Base-by-base conservation (phyloP, 352 stramenopile species). In the Sclerospora graminicola region DNA sequence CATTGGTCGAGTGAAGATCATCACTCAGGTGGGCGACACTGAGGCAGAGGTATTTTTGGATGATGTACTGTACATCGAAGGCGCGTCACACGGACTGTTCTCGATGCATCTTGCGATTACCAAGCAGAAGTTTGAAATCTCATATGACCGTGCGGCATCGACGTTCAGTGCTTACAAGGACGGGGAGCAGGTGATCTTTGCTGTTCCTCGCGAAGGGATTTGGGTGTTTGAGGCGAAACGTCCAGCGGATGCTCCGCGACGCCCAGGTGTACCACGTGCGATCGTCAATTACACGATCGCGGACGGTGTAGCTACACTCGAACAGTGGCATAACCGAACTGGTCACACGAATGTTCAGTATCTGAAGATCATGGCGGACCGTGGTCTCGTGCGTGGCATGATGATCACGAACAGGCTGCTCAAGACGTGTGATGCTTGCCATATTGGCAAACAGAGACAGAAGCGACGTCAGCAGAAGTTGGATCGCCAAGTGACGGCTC, bases 381-480 rank as follows among this genome's bases (percentile, higher is more conserved):
- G 27, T 7, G 26, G 18, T 1, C 43, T 43, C 10, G 33, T 42
- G 9, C 14, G 5, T n/a, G 31, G 41, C 8, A 48, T 48, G 31
- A 35, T 41, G 14, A 8, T 48, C 0, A 10, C 29, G 5, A 31
- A 41, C 2, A 31, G 41, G 0, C 21, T 33, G 8, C 2, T 9
- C 0, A 35, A 48, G 31, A 4, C 18, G 2, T 48, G 31, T 20
- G 31, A 41, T 30, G 41, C 41, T 9, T 51, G 35, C 5, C 27
- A 51, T 8, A 5, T 51, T 18, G 11, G 44, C 11, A 51, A 51
- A 29, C 33, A 51, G 14, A 46, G 33, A 6, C 36, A 23, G 0
- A 43, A 32, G 21, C 38, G 21, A 3, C 31, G 21, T n/a, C 29
- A 11, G 1, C 45, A 47, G 14, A 43, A 35, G 5, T 20, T 43